phyloP scores from a whole-genome alignment of 257 asterid genomes.

The Gardenia jasminoides region DNA sequence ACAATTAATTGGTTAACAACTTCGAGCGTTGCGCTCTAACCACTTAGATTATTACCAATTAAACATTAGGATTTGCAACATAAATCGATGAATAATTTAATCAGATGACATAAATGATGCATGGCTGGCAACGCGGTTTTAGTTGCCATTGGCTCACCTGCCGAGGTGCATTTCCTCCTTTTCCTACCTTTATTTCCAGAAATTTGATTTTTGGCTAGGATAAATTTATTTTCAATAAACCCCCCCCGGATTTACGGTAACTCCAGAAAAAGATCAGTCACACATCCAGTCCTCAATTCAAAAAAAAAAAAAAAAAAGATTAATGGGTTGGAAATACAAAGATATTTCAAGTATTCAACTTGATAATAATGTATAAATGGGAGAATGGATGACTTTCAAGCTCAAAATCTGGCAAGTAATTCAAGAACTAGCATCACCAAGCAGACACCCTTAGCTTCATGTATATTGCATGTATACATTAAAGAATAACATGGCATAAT shows the following conservation, averaged over 20 bases:
- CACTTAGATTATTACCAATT: not conserved
- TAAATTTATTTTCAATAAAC: too few species aligned
- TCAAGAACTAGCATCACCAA: too few species aligned
- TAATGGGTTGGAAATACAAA: not conserved
- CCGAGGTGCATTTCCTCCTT: conserved; percentile 32
- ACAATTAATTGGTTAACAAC: not conserved
- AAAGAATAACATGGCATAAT: too few species aligned
- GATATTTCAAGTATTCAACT: too few species aligned
- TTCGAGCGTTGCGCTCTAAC: conserved; percentile 26
- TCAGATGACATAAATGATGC: conserved; percentile 45
- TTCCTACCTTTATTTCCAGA: not conserved
- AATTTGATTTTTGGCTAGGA: not conserved
- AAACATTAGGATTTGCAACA: conserved; percentile 20
- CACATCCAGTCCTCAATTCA: not conserved
- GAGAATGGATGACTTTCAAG: too few species aligned
- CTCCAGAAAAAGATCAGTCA: not conserved
- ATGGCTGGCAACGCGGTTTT: conserved; percentile 70
- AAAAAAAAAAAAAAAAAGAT: not conserved
- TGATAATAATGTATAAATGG: too few species aligned
- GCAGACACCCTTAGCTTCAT: too few species aligned
- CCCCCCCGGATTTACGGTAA: not conserved
- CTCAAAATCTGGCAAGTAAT: too few species aligned
- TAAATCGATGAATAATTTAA: conserved; percentile 19
- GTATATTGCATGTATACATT: too few species aligned
- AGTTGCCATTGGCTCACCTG: conserved; percentile 41